Base-by-base conservation (phyloP, 768 basidiomycete genomes). In the Rhizopogon vinicolor region DNA sequence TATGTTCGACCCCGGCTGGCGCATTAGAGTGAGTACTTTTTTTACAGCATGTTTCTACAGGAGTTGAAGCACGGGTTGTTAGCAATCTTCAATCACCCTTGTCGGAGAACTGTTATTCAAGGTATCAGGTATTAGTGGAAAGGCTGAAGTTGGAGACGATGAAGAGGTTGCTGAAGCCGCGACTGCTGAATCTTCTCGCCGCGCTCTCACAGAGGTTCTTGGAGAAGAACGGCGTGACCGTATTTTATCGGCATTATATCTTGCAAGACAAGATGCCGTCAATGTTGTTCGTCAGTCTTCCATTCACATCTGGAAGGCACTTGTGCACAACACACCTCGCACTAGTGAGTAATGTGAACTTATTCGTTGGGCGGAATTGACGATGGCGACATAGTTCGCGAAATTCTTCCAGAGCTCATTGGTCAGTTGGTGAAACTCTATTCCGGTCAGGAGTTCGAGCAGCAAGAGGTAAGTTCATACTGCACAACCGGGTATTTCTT, bases 41-140 rank as follows among this genome's bases (percentile, higher is more conserved):
- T 37, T 53, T 39, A 4, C 45, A 19, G 29, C 35, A 28, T 41
- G 48, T 18, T 35, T 29, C 41, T 31, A 41, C 13, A 28, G n/a
- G 19, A 22, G 13, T 41, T 52, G 25, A 56, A 58, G 51, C 73
- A 39, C 57, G 16, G 29, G 49, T 7, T 6, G 35, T 3, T 63
- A 93, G 91, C 92, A 93, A 84, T 92, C 93, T 0, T 98, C 95
- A 33, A 89, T 98, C 64, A 93, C 93, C 2, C 83, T 98, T 57
- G 91, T 98, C 40, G 97, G 97, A 58, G 96, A 98, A 68, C 75
- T 98, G 2, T 74, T 98, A 10, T 99, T 98, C 87, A 93, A 94
- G 68, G 87, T 98, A 10, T 93, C 95, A 16, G 97, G 97, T 50
- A 97, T 99, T 64, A 88, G 89, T 56, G 91, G 86, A 48, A 98